A percentile compares a stretch with the other conserved stretches of the same genome.
Evolutionary conservation across 2,329 filamentous ascomycete species (phyloP).

Genomic region (Nakataea oryzae): DNA sequence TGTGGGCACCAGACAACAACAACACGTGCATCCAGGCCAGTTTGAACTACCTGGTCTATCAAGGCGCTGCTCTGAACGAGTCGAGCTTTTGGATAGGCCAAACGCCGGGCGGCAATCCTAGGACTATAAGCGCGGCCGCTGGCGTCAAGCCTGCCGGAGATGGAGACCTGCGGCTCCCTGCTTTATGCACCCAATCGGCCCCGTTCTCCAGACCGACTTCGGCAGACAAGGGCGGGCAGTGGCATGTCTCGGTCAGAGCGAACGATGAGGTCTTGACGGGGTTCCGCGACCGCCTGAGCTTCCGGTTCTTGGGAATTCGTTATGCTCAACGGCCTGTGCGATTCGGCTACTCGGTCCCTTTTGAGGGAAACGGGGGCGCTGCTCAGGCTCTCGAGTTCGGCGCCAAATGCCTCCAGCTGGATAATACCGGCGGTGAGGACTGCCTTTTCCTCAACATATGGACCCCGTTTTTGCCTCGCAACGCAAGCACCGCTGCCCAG

Average conservation of each 20-base stretch:
- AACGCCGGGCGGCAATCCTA: conserved; percentile 8
- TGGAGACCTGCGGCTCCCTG: conserved; percentile 16
- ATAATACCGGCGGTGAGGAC: conserved; percentile 27
- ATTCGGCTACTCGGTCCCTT: conserved; percentile 31
- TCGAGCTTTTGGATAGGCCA: conserved; percentile 26
- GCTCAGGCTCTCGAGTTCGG: conserved; percentile 25
- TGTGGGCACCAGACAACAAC: conserved; percentile 21
- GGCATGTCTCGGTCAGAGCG: conserved; percentile 25
- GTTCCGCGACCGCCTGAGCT: conserved; percentile 33
- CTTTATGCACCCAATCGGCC: conserved; percentile 31
- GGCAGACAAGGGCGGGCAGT: conserved; percentile 21
- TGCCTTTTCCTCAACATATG: conserved; percentile 37
- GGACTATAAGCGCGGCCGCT: conserved; percentile 18
- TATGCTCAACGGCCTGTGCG: conserved; percentile 32
- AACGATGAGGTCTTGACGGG: conserved; percentile 26
- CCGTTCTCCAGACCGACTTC: conserved; percentile 24
- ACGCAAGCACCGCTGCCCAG: conserved; percentile 8
- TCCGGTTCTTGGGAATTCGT: conserved; percentile 38
- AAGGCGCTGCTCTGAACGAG: conserved; percentile 11
- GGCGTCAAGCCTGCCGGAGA: conserved; percentile 8
- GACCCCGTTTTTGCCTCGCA: conserved; percentile 26
- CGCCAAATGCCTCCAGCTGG: conserved; percentile 26
- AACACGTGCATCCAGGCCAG: conserved; percentile 18
- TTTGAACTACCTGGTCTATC: conserved; percentile 25
- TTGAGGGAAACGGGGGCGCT: conserved; percentile 20